A percentile compares a stretch with the other conserved stretches of the same genome.
These are phyloP conservation scores for Lolium rigidum DNA, from an alignment of 176 grass and related monocot genomes.

Conservation along the genomic window DNA sequence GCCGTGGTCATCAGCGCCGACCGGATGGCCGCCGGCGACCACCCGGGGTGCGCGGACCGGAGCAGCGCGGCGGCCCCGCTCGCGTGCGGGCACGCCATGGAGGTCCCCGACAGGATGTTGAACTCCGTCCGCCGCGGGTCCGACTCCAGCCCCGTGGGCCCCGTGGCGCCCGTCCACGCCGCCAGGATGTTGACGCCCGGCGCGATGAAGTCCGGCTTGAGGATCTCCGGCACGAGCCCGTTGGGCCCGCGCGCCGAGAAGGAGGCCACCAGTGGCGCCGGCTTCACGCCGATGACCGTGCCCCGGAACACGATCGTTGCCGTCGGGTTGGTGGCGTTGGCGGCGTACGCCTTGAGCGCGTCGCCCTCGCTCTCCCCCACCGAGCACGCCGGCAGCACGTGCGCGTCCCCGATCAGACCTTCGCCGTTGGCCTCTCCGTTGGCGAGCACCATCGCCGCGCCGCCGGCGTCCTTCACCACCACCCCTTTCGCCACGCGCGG, in stretches of 20 bases:
- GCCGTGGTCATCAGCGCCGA: conserved; percentile 97
- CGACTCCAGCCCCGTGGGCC: conserved; percentile 65
- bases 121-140: conserved; percentile 82
- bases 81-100: conserved; percentile 96
- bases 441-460: conserved; percentile 79
- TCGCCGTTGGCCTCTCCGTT: conserved; percentile 87
- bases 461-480: conserved; percentile 84
- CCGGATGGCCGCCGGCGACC: conserved; percentile 79
- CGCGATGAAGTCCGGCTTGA: conserved; percentile 91
- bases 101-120: conserved; percentile 96
- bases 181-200: conserved; percentile 97
- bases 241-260: conserved; percentile 96
- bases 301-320: conserved; percentile 75
- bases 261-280: conserved; percentile 86
- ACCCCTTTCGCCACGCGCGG: conserved; percentile 94
- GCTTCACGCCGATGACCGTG: conserved; percentile 85
- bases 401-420: conserved; percentile 87
- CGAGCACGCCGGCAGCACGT: conserved; percentile 82
- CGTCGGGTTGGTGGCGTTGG: conserved; percentile 50
- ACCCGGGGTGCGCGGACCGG: conserved; percentile 80
- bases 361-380: conserved; percentile 81
- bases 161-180: conserved; percentile 82
- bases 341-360: conserved; percentile 65
- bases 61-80: conserved; percentile 89
- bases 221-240: conserved; percentile 76